Conservation (phyloP, 2,329 filamentous ascomycete species). For the Magnaporthales sp. region DNA sequence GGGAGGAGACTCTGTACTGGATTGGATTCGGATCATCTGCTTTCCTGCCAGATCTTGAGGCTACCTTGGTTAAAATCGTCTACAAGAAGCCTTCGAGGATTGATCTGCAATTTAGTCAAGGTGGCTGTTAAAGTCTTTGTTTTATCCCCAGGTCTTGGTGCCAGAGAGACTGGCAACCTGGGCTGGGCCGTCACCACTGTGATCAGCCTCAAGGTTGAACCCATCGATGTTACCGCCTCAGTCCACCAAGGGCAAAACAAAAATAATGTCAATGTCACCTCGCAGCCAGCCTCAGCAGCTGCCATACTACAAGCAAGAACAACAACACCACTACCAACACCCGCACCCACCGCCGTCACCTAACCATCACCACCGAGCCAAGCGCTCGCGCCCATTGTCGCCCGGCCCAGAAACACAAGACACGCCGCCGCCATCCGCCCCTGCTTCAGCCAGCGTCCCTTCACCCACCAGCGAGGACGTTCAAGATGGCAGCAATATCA, state of each 20-base stretch:
- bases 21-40: not conserved
- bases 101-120: not conserved
- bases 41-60: no score
- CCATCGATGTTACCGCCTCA: not conserved
- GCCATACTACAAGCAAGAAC: not conserved
- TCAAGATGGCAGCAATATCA: constrained; percentile 17
- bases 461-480: constrained; percentile 22
- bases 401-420: constrained; percentile 30
- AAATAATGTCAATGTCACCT: not conserved
- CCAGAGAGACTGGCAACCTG: not conserved
- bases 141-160: not conserved
- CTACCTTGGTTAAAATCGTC: no score
- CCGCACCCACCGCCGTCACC: constrained; percentile 38
- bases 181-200: not conserved
- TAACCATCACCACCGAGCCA: constrained; percentile 38
- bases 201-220: not conserved
- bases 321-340: constrained; percentile 7
- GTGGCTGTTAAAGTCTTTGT: not conserved
- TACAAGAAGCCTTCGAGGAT: not conserved
- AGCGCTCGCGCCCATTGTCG: constrained; percentile 48
- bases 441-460: constrained; percentile 23
- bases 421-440: constrained; percentile 29
- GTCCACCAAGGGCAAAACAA: not conserved
- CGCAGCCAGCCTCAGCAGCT: not conserved
- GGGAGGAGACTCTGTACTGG: not conserved